These are phyloP conservation scores for Hypericum perforatum DNA, from an alignment of 345 rosid genomes.

Conservation along the genomic window DNA sequence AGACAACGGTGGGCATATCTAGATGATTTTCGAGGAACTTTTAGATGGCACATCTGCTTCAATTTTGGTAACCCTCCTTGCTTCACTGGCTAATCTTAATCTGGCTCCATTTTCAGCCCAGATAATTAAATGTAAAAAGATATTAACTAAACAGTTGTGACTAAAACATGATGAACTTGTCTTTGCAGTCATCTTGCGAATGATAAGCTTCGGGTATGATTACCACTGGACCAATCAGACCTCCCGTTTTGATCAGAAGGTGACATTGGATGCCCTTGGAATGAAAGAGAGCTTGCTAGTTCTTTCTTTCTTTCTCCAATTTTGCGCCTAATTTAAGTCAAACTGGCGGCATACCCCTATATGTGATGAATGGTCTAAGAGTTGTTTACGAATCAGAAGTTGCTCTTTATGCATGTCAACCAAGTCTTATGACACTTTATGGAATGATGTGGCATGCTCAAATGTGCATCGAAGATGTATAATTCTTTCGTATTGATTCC, in stretches of 20 bases:
- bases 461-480: no score
- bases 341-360: no score
- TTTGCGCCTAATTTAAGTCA: not conserved
- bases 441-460: no score
- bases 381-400: no score
- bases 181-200: conserved; percentile 62
- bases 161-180: not conserved
- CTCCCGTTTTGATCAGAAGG: conserved; percentile 65
- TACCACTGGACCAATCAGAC: conserved; percentile 59
- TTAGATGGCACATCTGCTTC: conserved; percentile 97
- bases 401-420: no score
- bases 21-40: conserved; percentile 75
- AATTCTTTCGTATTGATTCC: no score
- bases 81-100: not conserved
- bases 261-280: conserved; percentile 11
- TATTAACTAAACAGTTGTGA: not conserved
- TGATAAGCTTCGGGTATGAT: conserved; percentile 93
- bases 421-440: no score
- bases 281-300: not conserved
- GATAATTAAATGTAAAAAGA: not conserved
- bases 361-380: no score
- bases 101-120: not conserved
- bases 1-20: conserved; percentile 64
- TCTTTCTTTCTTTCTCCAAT: not conserved
- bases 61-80: conserved; percentile 56